Conservation (phyloP, 352 stramenopile genomes). For the Pilasporangium apinafurcum region DNA sequence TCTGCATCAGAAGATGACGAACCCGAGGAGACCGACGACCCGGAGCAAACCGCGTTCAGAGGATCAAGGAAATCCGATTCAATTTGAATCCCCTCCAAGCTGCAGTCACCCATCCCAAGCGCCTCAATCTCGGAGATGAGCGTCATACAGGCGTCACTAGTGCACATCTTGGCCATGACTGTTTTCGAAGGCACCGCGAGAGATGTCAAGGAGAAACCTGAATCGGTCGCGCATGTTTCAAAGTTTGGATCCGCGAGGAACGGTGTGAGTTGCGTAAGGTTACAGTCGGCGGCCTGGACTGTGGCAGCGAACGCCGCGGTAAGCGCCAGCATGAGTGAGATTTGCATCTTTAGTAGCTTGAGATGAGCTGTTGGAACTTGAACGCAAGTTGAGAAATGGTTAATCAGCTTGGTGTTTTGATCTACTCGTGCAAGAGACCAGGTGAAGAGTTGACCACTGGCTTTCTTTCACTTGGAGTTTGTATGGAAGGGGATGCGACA, state of each 20-base stretch:
- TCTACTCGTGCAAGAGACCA: too few species aligned
- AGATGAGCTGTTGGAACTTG: too few species aligned
- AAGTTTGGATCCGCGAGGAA: constrained; percentile 1
- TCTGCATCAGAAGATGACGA: too few species aligned
- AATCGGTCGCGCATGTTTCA: constrained; percentile 6
- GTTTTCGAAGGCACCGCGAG: constrained; percentile 1
- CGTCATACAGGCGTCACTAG: constrained; percentile 10
- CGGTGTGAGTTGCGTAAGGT: constrained; percentile 4
- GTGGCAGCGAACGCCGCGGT: constrained; percentile 1
- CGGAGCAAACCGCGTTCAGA: too few species aligned
- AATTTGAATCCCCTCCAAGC: constrained; percentile 10
- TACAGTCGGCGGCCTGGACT: background rate
- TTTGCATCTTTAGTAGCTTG: constrained; percentile 1
- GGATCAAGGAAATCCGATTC: constrained; percentile 16
- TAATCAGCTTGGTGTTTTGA: too few species aligned
- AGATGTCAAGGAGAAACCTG: constrained; percentile 12
- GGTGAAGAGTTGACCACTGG: too few species aligned
- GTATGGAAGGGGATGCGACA: too few species aligned
- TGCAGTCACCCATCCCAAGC: constrained; percentile 21
- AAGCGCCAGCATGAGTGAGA: constrained; percentile 6
- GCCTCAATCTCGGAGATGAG: constrained; percentile 9
- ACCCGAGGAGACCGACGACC: too few species aligned
- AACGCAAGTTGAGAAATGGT: too few species aligned
- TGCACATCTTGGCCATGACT: constrained; percentile 12
- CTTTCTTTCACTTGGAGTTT: too few species aligned